Conservation (phyloP, 2,329 filamentous ascomycete genomes). For the Neopestalotiopsis rosae region DNA sequence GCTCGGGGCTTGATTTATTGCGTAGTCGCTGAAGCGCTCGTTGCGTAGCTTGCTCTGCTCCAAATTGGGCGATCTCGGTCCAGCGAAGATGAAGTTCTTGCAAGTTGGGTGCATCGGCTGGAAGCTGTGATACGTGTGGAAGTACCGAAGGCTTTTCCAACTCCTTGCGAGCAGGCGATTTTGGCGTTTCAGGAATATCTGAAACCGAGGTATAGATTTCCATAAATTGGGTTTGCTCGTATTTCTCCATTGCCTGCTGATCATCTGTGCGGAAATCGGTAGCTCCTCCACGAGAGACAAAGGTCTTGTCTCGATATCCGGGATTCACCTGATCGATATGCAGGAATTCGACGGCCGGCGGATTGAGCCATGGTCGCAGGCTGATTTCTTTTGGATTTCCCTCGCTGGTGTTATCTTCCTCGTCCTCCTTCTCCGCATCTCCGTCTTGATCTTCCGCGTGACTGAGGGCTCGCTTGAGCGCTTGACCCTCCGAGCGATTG, state of each 20-base stretch:
- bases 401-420: slow-evolving; percentile 61
- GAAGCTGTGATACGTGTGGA: slow-evolving; percentile 41
- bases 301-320: slow-evolving; percentile 53
- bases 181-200: slow-evolving; percentile 62
- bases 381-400: slow-evolving; percentile 60
- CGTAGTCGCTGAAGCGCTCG: slow-evolving; percentile 51
- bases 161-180: slow-evolving; percentile 52
- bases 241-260: slow-evolving; percentile 59
- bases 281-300: slow-evolving; percentile 58
- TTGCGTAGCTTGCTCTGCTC: slow-evolving; percentile 46
- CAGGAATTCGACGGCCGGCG: slow-evolving; percentile 52
- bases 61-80: slow-evolving; percentile 50
- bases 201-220: slow-evolving; percentile 59
- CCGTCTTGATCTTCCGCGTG: not conserved
- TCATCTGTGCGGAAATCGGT: slow-evolving; percentile 58
- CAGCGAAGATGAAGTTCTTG: slow-evolving; percentile 56
- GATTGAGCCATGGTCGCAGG: slow-evolving; percentile 58
- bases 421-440: slow-evolving; percentile 58
- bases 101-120: slow-evolving; percentile 45
- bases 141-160: slow-evolving; percentile 26
- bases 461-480: slow-evolving; percentile 54
- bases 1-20: slow-evolving; percentile 38
- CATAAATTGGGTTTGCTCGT: slow-evolving; percentile 66
- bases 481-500: slow-evolving; percentile 75
- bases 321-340: slow-evolving; percentile 53